Evolutionary conservation across 2,329 filamentous ascomycete genomes (phyloP).

Genomic region (Trichophyton rubrum): DNA sequence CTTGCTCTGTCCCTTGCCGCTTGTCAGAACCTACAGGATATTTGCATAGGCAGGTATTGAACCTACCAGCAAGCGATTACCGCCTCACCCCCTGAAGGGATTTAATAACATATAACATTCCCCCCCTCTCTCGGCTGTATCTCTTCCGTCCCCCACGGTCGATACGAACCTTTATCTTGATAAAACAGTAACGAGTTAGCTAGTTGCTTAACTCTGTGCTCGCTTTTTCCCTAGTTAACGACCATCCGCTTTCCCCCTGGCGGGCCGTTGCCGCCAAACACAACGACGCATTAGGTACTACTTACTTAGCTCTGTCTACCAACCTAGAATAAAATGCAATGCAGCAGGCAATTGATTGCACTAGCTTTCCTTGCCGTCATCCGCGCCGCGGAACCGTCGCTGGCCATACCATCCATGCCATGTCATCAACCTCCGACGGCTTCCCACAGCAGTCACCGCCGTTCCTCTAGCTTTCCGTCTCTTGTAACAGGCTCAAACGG

Average conservation of each 20-base stretch:
- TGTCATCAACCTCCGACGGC: not conserved
- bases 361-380: not conserved
- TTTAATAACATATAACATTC: not conserved
- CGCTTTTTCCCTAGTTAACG: not conserved
- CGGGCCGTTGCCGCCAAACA: not conserved
- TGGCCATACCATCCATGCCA: not conserved
- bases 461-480: no score
- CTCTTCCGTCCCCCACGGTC: not conserved
- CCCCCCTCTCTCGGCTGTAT: not conserved
- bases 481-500: no score
- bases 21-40: not conserved
- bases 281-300: not conserved
- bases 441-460: not conserved
- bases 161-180: not conserved
- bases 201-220: no score
- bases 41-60: not conserved
- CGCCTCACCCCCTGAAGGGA: not conserved
- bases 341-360: no score
- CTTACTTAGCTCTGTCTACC: not conserved
- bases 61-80: not conserved
- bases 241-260: conserved; percentile 2
- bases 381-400: not conserved
- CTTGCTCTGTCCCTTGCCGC: no score
- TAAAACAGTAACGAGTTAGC: no score
- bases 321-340: no score